Percentiles rank a stretch among this genome's conserved stretches.
These are phyloP conservation scores for Fraxinus platypoda DNA, from an alignment of 305 asterid genomes.

Conservation along the genomic window DNA sequence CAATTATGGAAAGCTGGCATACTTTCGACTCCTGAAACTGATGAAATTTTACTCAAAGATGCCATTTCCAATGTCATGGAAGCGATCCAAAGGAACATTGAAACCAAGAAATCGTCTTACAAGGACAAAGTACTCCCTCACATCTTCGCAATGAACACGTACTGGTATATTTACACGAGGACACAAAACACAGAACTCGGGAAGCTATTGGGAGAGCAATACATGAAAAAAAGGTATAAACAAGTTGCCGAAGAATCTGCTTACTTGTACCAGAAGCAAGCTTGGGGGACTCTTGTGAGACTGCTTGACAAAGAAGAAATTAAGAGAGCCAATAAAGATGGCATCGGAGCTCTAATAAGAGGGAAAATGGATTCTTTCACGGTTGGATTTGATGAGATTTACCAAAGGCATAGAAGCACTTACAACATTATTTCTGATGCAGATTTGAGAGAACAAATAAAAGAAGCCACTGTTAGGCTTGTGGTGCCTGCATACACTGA, in stretches of 20 bases:
- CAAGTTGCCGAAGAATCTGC: constrained; percentile 67
- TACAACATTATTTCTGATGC: constrained; percentile 67
- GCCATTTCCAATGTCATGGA: constrained; percentile 68
- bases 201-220: constrained; percentile 55
- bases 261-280: constrained; percentile 65
- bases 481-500: constrained; percentile 58
- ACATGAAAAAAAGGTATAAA: constrained; percentile 60
- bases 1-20: constrained; percentile 64
- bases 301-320: constrained; percentile 45
- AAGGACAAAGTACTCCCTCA: constrained; percentile 56
- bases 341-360: constrained; percentile 33
- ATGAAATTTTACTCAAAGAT: constrained; percentile 46
- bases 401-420: constrained; percentile 38
- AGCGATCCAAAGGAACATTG: constrained; percentile 65
- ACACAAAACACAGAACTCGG: constrained; percentile 54
- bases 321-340: constrained; percentile 30
- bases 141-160: constrained; percentile 61
- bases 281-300: constrained; percentile 62
- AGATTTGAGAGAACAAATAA: constrained; percentile 73
- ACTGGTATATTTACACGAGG: constrained; percentile 82
- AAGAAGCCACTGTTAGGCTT: constrained; percentile 47
- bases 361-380: constrained; percentile 58
- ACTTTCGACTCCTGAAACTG: constrained; percentile 37
- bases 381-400: constrained; percentile 55
- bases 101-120: constrained; percentile 41